Evolutionary conservation across 176 grass and related monocot species (phyloP).

Genomic region (Panicum miliaceum): DNA sequence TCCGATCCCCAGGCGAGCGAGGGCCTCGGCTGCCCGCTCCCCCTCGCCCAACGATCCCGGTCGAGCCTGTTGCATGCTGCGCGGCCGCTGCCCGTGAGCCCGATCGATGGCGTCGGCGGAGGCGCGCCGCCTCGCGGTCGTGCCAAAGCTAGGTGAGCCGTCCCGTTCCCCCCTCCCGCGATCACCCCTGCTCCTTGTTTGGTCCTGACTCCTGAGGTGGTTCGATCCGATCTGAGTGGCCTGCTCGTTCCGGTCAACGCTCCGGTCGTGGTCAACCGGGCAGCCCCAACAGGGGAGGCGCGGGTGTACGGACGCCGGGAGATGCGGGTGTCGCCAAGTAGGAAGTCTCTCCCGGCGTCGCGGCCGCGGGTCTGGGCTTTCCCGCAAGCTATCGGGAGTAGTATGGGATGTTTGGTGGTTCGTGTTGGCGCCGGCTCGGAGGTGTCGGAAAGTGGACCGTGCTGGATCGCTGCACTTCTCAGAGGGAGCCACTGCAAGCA

Average conservation of each 20-base stretch:
- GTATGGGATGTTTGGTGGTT: not conserved
- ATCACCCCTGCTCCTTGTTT: not conserved
- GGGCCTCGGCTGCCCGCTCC: not conserved
- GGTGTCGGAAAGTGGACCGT: not conserved
- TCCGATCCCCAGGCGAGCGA: not conserved
- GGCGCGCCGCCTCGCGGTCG: constrained; percentile 40
- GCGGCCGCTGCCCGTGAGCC: constrained; percentile 2
- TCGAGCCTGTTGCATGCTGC: constrained; percentile 12
- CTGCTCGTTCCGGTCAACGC: constrained; percentile 35
- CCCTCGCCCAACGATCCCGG: not conserved
- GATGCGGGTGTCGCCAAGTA: not conserved
- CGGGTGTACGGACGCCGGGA: not conserved
- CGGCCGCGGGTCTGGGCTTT: not conserved
- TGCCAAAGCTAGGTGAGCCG: constrained; percentile 51
- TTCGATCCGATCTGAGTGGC: constrained; percentile 36
- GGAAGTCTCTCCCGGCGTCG: not conserved
- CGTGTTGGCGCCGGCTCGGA: not conserved
- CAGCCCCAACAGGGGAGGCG: not conserved
- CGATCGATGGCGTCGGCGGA: constrained; percentile 33
- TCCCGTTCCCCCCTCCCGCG: not conserved
- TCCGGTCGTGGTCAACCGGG: not conserved
- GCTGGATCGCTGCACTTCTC: no score
- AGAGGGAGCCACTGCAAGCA: no score
- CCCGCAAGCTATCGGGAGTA: not conserved
- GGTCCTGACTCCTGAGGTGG: not conserved